Conservation (phyloP, 2,329 filamentous ascomycete species). For the Colletotrichum euphorbiae region DNA sequence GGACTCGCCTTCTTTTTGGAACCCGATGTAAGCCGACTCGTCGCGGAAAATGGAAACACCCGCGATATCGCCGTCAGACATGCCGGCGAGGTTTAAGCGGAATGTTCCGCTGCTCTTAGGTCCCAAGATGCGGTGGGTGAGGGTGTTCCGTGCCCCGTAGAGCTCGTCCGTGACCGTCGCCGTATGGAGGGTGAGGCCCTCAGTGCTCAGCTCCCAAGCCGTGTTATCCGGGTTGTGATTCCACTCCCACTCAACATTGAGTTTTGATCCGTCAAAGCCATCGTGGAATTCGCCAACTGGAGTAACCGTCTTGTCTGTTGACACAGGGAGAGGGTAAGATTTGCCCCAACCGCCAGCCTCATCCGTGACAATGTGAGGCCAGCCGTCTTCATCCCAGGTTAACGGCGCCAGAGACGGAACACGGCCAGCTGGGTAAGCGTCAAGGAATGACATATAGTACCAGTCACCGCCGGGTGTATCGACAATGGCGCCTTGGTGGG, state of each 20-base stretch:
- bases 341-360: constrained; percentile 58
- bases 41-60: constrained; percentile 66
- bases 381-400: constrained; percentile 60
- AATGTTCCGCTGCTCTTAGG: constrained; percentile 61
- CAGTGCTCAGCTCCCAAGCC: constrained; percentile 56
- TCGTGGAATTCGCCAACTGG: constrained; percentile 35
- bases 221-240: constrained; percentile 68
- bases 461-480: constrained; percentile 63
- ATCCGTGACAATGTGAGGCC: constrained; percentile 53
- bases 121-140: constrained; percentile 59
- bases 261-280: constrained; percentile 46
- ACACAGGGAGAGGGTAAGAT: constrained; percentile 51
- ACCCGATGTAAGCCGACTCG: constrained; percentile 62
- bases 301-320: constrained; percentile 5
- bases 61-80: constrained; percentile 62
- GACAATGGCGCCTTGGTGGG: constrained; percentile 67
- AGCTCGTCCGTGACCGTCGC: constrained; percentile 64
- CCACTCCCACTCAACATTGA: constrained; percentile 67
- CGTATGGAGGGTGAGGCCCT: constrained; percentile 55
- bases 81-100: constrained; percentile 57
- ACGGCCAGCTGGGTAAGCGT: constrained; percentile 66
- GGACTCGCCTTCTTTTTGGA: constrained; percentile 47
- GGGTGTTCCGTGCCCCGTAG: constrained; percentile 57
- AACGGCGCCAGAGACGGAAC: constrained; percentile 66
- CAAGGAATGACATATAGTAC: constrained; percentile 69